These are phyloP conservation scores for Aeschynomene evenia DNA, from an alignment of 306 rosid genomes.

Conservation along the genomic window DNA sequence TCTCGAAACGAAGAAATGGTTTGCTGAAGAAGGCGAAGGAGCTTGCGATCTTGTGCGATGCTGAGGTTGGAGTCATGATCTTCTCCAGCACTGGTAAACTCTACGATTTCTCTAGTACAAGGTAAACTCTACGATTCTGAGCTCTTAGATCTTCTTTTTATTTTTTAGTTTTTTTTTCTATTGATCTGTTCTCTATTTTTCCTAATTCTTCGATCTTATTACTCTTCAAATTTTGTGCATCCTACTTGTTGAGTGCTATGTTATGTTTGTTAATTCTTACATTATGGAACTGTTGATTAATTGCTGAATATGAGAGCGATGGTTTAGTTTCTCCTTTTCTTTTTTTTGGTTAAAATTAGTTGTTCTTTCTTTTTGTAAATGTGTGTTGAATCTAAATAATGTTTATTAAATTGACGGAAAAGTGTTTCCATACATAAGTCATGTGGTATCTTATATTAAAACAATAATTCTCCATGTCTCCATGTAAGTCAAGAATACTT, in stretches of 20 bases:
- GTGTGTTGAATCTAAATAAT: too few species aligned
- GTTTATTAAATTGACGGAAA: not conserved
- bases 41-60: slow-evolving; percentile 87
- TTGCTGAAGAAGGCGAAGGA: slow-evolving; percentile 92
- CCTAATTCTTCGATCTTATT: not conserved
- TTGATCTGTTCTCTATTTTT: not conserved
- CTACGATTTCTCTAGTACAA: slow-evolving; percentile 77
- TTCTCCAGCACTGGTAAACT: slow-evolving; percentile 93
- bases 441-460: too few species aligned
- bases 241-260: not conserved
- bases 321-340: not conserved
- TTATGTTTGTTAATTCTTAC: not conserved
- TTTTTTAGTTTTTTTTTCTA: not conserved
- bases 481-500: too few species aligned
- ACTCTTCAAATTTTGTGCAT: not conserved
- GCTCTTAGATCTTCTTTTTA: slow-evolving; percentile 25
- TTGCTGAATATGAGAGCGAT: not conserved
- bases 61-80: slow-evolving; percentile 85
- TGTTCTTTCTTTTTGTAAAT: not conserved
- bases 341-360: not conserved
- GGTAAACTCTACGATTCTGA: slow-evolving; percentile 44
- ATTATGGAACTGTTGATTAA: not conserved
- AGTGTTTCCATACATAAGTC: too few species aligned
- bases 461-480: too few species aligned
- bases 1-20: slow-evolving; percentile 84